These are phyloP conservation scores for Xylaria sp. DNA, from an alignment of 2,329 filamentous ascomycete species.

Conservation along the genomic window DNA sequence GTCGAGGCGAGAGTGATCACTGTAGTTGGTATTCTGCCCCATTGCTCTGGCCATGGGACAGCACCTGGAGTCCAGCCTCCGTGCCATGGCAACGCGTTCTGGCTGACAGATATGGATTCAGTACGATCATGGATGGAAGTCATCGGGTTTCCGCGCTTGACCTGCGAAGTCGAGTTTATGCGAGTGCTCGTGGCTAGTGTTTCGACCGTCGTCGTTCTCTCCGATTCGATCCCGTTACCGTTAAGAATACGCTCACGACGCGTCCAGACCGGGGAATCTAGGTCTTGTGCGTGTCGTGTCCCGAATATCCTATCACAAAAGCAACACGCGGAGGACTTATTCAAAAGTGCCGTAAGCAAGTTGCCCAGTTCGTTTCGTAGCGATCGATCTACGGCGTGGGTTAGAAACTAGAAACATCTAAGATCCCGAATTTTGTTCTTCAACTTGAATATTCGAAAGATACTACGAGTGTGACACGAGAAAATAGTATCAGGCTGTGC, in stretches of 20 bases:
- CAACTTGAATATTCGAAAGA: not conserved
- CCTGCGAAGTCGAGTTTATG: not conserved
- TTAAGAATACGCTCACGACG: not conserved
- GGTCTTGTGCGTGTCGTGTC: not conserved
- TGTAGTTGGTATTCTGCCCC: slow-evolving; percentile 17
- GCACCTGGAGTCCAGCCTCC: slow-evolving; percentile 8
- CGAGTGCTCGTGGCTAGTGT: not conserved
- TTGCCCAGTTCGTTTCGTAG: not conserved
- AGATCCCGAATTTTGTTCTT: not conserved
- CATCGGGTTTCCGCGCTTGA: not conserved
- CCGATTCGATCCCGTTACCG: not conserved
- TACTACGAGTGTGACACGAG: not conserved
- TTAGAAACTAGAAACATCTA: not conserved
- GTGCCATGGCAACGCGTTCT: slow-evolving; percentile 6
- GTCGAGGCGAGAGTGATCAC: slow-evolving; percentile 21
- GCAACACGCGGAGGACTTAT: not conserved
- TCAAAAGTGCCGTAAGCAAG: not conserved
- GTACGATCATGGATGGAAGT: not conserved
- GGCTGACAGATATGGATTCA: not conserved
- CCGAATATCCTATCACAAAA: not conserved
- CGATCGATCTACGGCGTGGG: not conserved
- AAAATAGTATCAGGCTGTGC: not conserved
- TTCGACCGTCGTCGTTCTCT: not conserved
- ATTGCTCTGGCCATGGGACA: slow-evolving; percentile 4
- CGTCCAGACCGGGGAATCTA: not conserved